Base-by-base conservation (phyloP, 495 filamentous ascomycete genomes). In the Aspergillus cavernicola region DNA sequence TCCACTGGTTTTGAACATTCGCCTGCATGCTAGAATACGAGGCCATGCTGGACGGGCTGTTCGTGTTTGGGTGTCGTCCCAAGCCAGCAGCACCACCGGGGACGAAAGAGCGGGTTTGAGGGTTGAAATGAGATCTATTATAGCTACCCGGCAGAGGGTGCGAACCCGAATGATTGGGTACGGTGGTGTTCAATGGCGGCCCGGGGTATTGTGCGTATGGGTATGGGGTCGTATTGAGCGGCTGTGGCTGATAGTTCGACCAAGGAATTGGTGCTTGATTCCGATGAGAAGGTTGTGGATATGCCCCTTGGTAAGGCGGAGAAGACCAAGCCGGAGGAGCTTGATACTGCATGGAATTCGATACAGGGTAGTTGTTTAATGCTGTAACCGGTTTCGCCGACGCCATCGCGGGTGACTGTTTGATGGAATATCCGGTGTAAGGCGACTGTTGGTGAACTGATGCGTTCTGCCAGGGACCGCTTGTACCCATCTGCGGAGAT, bases 31-130 rank as follows among this genome's bases (percentile, higher is more conserved):
- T 61, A 22, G 56, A 41, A 47, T 70, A 75, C 13, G 65, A 40
- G 48, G 62, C 61, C 56, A 69, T 66, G 29, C 56, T 55, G 59
- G 64, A 66, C 40, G 70, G 66, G 8, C 50, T 52, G 41, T 57
- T 55, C 51, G 68, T 66, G 45, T 44, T 61, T 22, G 66, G 63
- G 43, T 73, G 69, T 32, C 69, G 68, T 2, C 58, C 47, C 22
- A 55, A 20, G 10, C 67, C 45, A 32, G 65, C 47, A 44, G 66
- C 52, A 37, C 65, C 62, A 18, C 79, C 77, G 18, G 92, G 92
- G 36, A 96, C 80, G 62, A 97, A 97, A 2, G 89, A 84, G 53
- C 91, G 87, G 10, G 88, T 96, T 67, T 95, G 90, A 0, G 92
- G 92, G 59, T 97, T 96, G 75, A 97, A 96, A 18, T 86, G 80